Evolutionary conservation across 805 yeast species (phyloP).

Genomic region (Starmera quercuum): DNA sequence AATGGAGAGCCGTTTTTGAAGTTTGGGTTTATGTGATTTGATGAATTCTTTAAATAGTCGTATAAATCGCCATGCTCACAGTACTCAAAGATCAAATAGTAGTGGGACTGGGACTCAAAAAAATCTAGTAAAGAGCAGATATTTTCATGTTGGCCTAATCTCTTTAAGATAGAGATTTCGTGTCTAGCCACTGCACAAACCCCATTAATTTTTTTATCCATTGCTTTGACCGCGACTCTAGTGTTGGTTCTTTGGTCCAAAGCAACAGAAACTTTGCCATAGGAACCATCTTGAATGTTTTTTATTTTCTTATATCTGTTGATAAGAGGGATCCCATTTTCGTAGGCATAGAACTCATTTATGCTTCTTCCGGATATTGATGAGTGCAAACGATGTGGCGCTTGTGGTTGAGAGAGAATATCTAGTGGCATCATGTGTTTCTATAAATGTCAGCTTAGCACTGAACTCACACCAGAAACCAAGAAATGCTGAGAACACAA

Average conservation of each 20-base stretch:
- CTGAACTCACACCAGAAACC: no score
- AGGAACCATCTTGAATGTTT: slow-evolving; percentile 50
- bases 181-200: slow-evolving; percentile 41
- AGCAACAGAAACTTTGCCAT: slow-evolving; percentile 54
- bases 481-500: no score
- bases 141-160: slow-evolving; percentile 31
- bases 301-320: slow-evolving; percentile 34
- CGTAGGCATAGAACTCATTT: slow-evolving; percentile 34
- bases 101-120: slow-evolving; percentile 45
- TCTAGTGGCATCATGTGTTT: no score
- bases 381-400: no score
- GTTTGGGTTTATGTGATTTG: slow-evolving; percentile 12
- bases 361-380: no score
- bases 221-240: slow-evolving; percentile 48
- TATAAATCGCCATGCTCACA: slow-evolving; percentile 62
- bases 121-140: slow-evolving; percentile 51
- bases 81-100: slow-evolving; percentile 57
- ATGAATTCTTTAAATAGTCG: slow-evolving; percentile 33
- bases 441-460: no score
- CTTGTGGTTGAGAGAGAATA: no score
- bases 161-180: slow-evolving; percentile 36
- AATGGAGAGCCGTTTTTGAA: slow-evolving; percentile 4
- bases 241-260: slow-evolving; percentile 24
- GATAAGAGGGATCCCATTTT: slow-evolving; percentile 27
- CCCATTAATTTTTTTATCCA: slow-evolving; percentile 36